These are phyloP conservation scores for Quercus alba DNA, from an alignment of 306 rosid genomes.

Conservation along the genomic window DNA sequence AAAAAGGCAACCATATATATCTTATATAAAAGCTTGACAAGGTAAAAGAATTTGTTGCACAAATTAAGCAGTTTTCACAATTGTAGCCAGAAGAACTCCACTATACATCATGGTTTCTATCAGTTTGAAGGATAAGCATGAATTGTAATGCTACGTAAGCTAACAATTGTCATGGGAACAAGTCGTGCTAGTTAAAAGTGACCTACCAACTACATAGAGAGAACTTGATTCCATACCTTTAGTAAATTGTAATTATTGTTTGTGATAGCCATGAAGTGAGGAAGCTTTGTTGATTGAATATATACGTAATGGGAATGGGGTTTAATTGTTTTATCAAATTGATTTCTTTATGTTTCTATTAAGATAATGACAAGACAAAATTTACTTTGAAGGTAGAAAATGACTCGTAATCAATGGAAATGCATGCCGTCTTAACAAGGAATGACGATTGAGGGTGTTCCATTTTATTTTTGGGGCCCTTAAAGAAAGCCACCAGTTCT, in stretches of 20 bases:
- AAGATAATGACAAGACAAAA: not conserved
- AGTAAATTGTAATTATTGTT: conserved; percentile 26
- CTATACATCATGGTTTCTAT: not conserved
- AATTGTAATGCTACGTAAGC: conserved; percentile 15
- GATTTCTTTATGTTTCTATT: too few relatives aligned
- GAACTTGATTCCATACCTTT: conserved; percentile 9
- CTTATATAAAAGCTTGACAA: conserved; percentile 2
- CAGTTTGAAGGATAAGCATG: conserved; percentile 7
- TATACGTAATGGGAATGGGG: too few relatives aligned
- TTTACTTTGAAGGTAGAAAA: not conserved
- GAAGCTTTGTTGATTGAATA: too few relatives aligned
- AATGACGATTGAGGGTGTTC: not conserved
- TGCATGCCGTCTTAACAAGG: not conserved
- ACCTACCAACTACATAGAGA: conserved; percentile 37
- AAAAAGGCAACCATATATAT: not conserved
- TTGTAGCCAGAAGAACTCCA: not conserved
- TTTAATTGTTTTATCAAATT: too few relatives aligned
- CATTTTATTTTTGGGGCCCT: not conserved
- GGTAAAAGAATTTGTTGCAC: not conserved
- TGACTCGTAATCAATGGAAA: not conserved
- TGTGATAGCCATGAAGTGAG: not conserved
- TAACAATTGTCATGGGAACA: conserved; percentile 23
- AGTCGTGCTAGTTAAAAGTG: conserved; percentile 26
- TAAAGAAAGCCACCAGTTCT: too few relatives aligned
- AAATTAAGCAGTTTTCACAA: conserved; percentile 4